These are phyloP conservation scores for Mycosarcoma mackinlayi DNA, from an alignment of 1,284 basidiomycete species.

Conservation along the genomic window DNA sequence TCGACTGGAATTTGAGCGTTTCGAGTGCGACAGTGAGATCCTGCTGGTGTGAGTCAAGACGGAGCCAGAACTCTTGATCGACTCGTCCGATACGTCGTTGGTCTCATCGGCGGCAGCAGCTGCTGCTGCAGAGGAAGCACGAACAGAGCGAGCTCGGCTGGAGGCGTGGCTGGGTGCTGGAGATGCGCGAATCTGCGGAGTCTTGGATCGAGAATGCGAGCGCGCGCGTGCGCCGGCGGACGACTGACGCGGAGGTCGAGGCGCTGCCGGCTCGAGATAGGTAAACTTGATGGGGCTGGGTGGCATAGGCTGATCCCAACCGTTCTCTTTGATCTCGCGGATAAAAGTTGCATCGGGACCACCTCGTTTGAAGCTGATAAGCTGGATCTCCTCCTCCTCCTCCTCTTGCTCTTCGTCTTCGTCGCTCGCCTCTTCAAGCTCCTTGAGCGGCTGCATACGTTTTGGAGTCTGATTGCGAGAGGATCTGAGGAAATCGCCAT, in stretches of 20 bases:
- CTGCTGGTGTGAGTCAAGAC: slow-evolving; percentile 16
- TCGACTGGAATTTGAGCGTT: not conserved
- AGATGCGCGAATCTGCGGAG: slow-evolving; percentile 24
- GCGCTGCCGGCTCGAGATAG: slow-evolving; percentile 30
- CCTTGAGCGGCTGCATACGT: slow-evolving; percentile 7
- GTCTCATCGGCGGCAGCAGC: slow-evolving; percentile 11
- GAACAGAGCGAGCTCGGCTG: slow-evolving; percentile 9
- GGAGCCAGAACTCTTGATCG: slow-evolving; percentile 33
- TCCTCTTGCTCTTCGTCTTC: slow-evolving; percentile 27
- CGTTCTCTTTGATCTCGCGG: slow-evolving; percentile 44
- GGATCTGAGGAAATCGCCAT: slow-evolving; percentile 6
- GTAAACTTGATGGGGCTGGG: slow-evolving; percentile 44
- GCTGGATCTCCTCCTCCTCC: slow-evolving; percentile 35
- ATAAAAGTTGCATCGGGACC: slow-evolving; percentile 47
- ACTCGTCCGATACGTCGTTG: slow-evolving; percentile 24
- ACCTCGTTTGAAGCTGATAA: slow-evolving; percentile 36
- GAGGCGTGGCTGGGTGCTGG: slow-evolving; percentile 25
- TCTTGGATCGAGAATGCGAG: slow-evolving; percentile 36
- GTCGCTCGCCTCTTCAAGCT: slow-evolving; percentile 11
- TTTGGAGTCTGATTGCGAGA: slow-evolving; percentile 7
- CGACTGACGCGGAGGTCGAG: slow-evolving; percentile 19
- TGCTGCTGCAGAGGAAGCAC: slow-evolving; percentile 11
- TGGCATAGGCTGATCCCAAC: slow-evolving; percentile 40
- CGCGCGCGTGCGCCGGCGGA: slow-evolving; percentile 9
- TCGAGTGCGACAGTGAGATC: slow-evolving; percentile 7